phyloP scores from a whole-genome alignment of 176 grass and related monocot genomes.

The Hyparrhenia diplandra region DNA sequence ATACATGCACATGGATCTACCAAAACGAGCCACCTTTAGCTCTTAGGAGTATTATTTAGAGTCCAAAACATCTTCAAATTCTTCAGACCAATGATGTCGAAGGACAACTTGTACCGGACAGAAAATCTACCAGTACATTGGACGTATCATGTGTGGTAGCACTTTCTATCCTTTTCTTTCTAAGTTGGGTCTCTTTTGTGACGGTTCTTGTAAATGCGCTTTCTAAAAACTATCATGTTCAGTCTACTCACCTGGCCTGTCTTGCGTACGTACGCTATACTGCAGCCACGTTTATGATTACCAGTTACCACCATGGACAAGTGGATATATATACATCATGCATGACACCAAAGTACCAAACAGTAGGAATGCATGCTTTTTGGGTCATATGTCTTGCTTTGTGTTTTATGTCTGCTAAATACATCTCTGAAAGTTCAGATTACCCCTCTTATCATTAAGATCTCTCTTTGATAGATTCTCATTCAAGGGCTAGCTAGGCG shows the following conservation, averaged over 20 bases:
- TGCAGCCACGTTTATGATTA: not conserved
- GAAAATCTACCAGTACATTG: conserved; percentile 14
- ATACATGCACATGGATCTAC: too few species aligned
- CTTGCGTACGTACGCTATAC: not conserved
- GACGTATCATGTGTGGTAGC: conserved; percentile 12
- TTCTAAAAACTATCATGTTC: conserved; percentile 4
- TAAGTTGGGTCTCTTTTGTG: not conserved
- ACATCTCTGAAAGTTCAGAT: not conserved
- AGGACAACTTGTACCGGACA: not conserved
- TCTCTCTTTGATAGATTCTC: too few species aligned
- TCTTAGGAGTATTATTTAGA: too few species aligned
- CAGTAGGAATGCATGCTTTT: not conserved
- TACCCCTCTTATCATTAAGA: not conserved
- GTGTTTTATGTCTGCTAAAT: not conserved
- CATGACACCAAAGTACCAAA: too few species aligned
- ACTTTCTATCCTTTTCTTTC: not conserved
- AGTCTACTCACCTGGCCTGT: conserved; percentile 2
- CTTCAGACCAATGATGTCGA: not conserved
- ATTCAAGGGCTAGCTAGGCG: too few species aligned
- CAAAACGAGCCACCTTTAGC: too few species aligned
- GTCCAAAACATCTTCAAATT: not conserved
- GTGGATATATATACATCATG: not conserved
- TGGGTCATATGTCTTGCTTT: not conserved
- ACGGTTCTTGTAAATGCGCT: not conserved
- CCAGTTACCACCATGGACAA: not conserved